These are phyloP conservation scores for Ceratocystiopsis sp. DNA, from an alignment of 2,329 filamentous ascomycete genomes.

Conservation along the genomic window DNA sequence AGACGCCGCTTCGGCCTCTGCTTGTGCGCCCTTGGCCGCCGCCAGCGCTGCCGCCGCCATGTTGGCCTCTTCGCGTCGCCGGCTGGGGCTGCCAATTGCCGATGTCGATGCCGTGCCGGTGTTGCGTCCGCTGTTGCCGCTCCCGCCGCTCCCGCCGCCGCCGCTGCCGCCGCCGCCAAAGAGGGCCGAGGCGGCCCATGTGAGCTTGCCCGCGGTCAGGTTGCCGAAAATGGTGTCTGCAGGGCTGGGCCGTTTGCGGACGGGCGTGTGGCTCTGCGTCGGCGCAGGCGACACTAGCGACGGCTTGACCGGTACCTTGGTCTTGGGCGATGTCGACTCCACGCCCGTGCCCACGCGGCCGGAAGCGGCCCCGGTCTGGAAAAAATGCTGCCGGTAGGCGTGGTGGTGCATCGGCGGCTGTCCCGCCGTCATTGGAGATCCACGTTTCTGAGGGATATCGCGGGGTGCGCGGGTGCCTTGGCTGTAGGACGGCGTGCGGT, in stretches of 20 bases:
- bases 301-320: constrained; percentile 14
- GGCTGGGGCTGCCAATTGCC: constrained; percentile 35
- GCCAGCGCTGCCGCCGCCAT: background rate
- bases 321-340: constrained; percentile 7
- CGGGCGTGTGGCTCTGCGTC: constrained; percentile 15
- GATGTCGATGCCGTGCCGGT: constrained; percentile 31
- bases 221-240: constrained; percentile 42
- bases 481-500: background rate
- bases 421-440: background rate
- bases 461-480: background rate
- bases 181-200: constrained; percentile 30
- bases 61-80: constrained; percentile 21
- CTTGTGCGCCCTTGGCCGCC: background rate
- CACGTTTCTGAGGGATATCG: too few relatives aligned
- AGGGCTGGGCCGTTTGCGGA: constrained; percentile 39
- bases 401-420: constrained; percentile 1
- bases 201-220: constrained; percentile 34
- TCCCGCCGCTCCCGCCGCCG: background rate
- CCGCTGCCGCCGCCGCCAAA: constrained; percentile 10
- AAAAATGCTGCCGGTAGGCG: background rate
- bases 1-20: background rate
- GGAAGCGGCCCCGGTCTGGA: background rate
- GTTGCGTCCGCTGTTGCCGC: constrained; percentile 15
- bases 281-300: constrained; percentile 12
- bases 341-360: too few relatives aligned